Evolutionary conservation across 2,329 filamentous ascomycete species (phyloP), one percentile per base, ranked within the genome.

Genomic region (Venturia aucupariae): DNA sequence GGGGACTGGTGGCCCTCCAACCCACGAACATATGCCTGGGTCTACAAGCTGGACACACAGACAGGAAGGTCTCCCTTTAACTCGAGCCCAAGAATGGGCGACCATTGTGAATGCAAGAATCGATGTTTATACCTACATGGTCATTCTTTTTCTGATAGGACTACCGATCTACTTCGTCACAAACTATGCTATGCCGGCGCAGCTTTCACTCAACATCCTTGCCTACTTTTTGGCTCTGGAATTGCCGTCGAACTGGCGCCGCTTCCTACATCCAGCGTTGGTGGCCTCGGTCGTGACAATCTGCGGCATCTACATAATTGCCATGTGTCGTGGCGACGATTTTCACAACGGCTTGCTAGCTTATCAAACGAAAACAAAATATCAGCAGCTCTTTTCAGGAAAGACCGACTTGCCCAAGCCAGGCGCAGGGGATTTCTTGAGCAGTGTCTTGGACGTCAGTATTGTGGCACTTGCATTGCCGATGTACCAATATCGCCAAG

Each of bases 391-490:
- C 51, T 85, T 82, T 80, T 70, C 75, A 15, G 73, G 75, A 39
- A 66, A 67, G 32, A 69, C 46, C 35, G 64, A 72, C 24, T 64
- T 74, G 2, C 63, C 65, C 4, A 68, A 72, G 1, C 82, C 83
- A 0, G 84, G 84, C 8, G 83, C 84, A 0, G 84, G 82, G 24
- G 83, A 86, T 67, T 69, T 86, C 27, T 80, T 86, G 66, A 74
- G 77, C 67, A 82, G 79, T 51, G 71, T 81, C 6, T 77, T 86
- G 2, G 84, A 86, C 68, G 83, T 82, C 7, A 79, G 78, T 66
- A 86, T 86, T 67, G 81, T 86, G 0, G 78, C 82, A 1, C 78
- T 86, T 2, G 83, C 84, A 2, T 72, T 86, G 22, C 83, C 84
- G 0, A 86, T 86, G 82, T 86, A 82, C 70, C 80, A 81, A 64